phyloP scores from a whole-genome alignment of 768 basidiomycete species.

The Serendipita vermifera region DNA sequence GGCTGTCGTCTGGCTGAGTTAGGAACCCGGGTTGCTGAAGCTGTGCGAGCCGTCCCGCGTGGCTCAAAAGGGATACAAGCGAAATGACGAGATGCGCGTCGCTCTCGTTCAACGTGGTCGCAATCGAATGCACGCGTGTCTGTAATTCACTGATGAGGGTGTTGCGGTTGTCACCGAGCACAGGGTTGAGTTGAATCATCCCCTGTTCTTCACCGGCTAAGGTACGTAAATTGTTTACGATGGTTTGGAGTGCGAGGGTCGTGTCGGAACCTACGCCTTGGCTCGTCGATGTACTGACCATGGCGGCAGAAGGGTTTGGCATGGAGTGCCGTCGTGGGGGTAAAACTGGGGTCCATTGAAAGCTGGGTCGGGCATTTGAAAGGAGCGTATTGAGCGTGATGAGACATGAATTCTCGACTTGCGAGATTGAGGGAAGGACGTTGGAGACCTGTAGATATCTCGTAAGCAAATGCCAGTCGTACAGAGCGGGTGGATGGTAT shows the following conservation, averaged over 20 bases:
- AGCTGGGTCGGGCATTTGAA: slow-evolving; percentile 27
- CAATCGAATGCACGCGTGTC: slow-evolving; percentile 37
- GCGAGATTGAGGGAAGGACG: slow-evolving; percentile 43
- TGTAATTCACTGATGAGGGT: slow-evolving; percentile 51
- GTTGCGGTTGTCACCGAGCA: slow-evolving; percentile 31
- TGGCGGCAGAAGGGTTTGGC: slow-evolving; percentile 30
- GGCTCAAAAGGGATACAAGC: slow-evolving; percentile 53
- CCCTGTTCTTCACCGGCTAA: slow-evolving; percentile 28
- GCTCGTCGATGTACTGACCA: slow-evolving; percentile 18
- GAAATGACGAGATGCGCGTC: slow-evolving; percentile 55
- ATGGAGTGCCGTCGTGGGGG: slow-evolving; percentile 51
- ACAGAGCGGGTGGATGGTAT: no score
- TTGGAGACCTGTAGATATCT: background rate
- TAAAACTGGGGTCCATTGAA: slow-evolving; percentile 40
- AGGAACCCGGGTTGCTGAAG: background rate
- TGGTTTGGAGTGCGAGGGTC: slow-evolving; percentile 39
- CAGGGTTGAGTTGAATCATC: slow-evolving; percentile 35
- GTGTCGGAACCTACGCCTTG: slow-evolving; percentile 9
- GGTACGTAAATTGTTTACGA: slow-evolving; percentile 49
- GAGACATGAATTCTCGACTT: slow-evolving; percentile 61
- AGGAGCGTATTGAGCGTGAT: slow-evolving; percentile 62
- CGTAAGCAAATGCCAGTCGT: background rate
- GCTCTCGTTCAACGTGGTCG: slow-evolving; percentile 29
- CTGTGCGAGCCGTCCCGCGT: slow-evolving; percentile 51
- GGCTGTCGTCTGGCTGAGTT: slow-evolving; percentile 8